Base-by-base conservation (phyloP, 192 early-diverging fungal genomes). In the Coemansia sp. region DNA sequence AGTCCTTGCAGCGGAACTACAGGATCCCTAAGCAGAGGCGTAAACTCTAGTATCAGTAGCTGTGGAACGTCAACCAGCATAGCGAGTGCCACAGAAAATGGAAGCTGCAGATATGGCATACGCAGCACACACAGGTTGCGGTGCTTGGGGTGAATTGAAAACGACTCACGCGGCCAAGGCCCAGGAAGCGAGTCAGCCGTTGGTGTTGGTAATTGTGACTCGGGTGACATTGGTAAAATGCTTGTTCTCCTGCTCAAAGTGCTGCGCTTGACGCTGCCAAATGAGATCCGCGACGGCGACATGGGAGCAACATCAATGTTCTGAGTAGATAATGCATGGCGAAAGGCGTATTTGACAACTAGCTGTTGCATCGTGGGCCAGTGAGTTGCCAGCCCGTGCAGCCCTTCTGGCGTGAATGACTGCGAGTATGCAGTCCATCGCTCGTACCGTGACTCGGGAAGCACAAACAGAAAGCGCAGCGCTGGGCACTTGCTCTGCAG, bases 361-460 rank as follows among this genome's bases (percentile, higher is more conserved):
- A 80, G 72, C 59, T 80, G 78, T 42, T 68, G 71, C 46, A 80
- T 46, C 20, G 38, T 57, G 26, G 47, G 68, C 78, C 78, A 80
- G 15, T 74, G 71, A 15, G 58, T 52, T 3, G 78, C 72, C 20
- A 80, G 68, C 57, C 19, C 38, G 44, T 60, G 53, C 28, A 80
- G 68, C 0, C 68, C 71, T n/a, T 40, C 48, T 21, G 78, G 65
- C 31, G 77, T 62, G 26, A 74, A 80, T 15, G 60, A 44, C 54
- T 74, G 71, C 11, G 71, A 63, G 60, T 80, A 80, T 6, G 61
- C 72, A 1, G 77, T 51, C 77, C 77, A 80, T 25, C 77, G 61
- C 65, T 80, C 77, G 53, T 80, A 80, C 5, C 77, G 77, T n/a
- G 71, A 68, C 26, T 67, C 72, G 1, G 77, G 77, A 0, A 59